Evolutionary conservation across 176 grass and related monocot species (phyloP), one percentile per base, ranked within the genome.

Genomic region (Aegilops bicornis): DNA sequence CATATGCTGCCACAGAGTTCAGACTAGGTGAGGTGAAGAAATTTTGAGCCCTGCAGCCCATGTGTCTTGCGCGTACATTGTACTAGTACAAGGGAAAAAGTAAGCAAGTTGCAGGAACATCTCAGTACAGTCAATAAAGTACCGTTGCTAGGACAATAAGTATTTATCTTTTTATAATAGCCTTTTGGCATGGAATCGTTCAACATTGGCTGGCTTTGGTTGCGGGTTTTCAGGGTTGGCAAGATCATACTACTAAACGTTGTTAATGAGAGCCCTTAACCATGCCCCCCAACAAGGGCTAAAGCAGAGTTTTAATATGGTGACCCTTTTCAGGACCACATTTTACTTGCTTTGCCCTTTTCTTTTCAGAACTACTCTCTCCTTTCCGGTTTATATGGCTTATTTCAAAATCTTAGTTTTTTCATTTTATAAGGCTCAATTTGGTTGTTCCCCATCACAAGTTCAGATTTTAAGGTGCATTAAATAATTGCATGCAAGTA

Each of bases 81-180:
- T 73, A 16, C 43, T 47, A 84, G 68, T 48, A 76, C 85, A 91
- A 72, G 16, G 48, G 24, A 50, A 90, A 89, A 90, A 76, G 59
- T 74, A 81, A 76, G 80, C n/a, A 43, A 45, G 40, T 73, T 66
- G 56, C 24, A 79, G 65, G 79, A 79, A 66, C 73, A 83, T 31
- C 64, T 54, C 29, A 87, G 56, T 50, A 79, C 80, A 60, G 67
- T 83, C 74, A 90, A 68, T 80, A 87, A 90, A 87, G 76, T 84
- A 42, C 61, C 64, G n/a, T 76, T 16, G 73, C 67, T 40, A 87
- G 85, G 69, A 84, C 85, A 87, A 29, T 47, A 7, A 24, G 48
- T 50, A 50, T 13, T 47, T 73, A 12, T 42, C 31, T 61, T 75
- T 79, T 67, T 42, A 64, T 54, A 77, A 10, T 80, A 81, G n/a